These are phyloP conservation scores for Solanum aculeatissimum DNA, from an alignment of 305 asterid species.

Conservation along the genomic window DNA sequence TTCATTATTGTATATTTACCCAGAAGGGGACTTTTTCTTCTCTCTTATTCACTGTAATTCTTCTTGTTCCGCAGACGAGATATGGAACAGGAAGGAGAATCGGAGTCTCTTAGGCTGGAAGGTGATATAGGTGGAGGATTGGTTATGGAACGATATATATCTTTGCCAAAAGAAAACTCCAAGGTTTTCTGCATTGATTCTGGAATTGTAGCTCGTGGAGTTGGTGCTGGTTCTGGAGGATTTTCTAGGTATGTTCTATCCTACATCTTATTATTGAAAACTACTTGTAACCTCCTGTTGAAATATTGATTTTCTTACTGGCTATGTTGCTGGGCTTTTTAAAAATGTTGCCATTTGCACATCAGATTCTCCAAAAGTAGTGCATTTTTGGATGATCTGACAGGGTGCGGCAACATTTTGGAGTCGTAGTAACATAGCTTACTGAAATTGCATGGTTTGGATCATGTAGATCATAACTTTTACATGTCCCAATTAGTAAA, in stretches of 20 bases:
- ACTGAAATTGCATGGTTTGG: neutral
- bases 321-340: neutral
- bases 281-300: neutral
- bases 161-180: constrained; percentile 46
- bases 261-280: neutral
- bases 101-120: constrained; percentile 65
- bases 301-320: neutral
- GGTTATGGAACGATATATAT: constrained; percentile 46
- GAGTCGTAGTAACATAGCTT: neutral
- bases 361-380: neutral
- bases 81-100: constrained; percentile 78
- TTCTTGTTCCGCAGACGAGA: constrained; percentile 35
- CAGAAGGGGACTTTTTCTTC: neutral
- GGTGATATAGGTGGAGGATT: constrained; percentile 94
- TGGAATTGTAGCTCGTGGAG: constrained; percentile 58
- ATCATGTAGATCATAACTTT: neutral
- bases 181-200: constrained; percentile 56
- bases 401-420: neutral
- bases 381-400: neutral
- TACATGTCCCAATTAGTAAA: neutral
- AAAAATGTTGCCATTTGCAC: neutral
- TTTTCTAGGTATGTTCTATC: constrained; percentile 54
- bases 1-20: neutral
- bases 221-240: constrained; percentile 99
- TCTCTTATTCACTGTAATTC: neutral